A percentile compares a stretch with the other conserved stretches of the same genome.
Evolutionary conservation across 2,329 filamentous ascomycete genomes (phyloP).

Genomic region (Penicillium psychrosexuale): DNA sequence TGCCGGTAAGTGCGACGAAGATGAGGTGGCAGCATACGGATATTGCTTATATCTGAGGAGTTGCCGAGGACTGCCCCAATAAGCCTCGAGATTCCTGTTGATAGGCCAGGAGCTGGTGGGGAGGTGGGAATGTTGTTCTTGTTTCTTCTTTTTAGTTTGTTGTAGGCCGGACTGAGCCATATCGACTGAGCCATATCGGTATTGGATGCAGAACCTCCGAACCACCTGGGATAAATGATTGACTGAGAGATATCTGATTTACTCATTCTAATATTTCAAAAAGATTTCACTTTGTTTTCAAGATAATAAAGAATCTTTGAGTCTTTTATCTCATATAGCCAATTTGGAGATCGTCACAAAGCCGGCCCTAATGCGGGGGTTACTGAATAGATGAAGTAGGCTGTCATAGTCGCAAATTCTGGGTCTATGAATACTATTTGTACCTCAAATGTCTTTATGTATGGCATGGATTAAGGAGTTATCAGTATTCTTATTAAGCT

Average conservation of each 20-base stretch:
- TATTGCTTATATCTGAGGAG: constrained; percentile 26
- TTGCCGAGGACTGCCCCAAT: constrained; percentile 24
- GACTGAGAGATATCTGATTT: background rate
- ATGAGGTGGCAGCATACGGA: constrained; percentile 22
- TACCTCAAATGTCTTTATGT: background rate
- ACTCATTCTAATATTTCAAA: background rate
- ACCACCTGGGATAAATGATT: constrained; percentile 19
- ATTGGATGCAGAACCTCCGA: constrained; percentile 23
- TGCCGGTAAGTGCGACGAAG: constrained; percentile 22
- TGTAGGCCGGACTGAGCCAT: constrained; percentile 23
- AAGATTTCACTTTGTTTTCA: background rate
- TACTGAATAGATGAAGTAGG: background rate
- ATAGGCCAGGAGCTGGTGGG: constrained; percentile 12
- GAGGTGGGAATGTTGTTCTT: constrained; percentile 8
- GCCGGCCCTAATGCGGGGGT: background rate
- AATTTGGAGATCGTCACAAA: background rate
- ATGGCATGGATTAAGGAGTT: background rate
- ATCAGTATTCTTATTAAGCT: background rate
- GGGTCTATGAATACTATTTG: background rate
- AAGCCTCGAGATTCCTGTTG: constrained; percentile 21
- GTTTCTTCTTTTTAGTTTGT: constrained; percentile 21
- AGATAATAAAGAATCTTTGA: background rate
- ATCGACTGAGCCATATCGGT: constrained; percentile 10
- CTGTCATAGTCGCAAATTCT: background rate
- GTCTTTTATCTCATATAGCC: constrained; percentile 8